Evolutionary conservation across 495 filamentous ascomycete genomes (phyloP).

Genomic region (Sporormia fimetaria): DNA sequence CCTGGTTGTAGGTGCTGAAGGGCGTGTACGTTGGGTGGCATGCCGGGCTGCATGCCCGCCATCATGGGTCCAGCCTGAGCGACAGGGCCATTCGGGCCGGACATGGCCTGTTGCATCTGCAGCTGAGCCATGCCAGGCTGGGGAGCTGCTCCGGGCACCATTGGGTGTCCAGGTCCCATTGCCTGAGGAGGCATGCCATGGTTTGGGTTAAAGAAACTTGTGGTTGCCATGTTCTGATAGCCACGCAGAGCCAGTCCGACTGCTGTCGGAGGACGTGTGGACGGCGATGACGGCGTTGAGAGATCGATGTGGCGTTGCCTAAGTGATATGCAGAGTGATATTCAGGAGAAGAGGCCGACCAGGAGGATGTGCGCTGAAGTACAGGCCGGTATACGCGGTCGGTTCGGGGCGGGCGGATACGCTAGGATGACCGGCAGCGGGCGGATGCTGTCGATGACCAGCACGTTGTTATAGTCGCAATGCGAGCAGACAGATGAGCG

Average conservation of each 20-base stretch:
- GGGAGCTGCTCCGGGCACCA: slow-evolving; percentile 63
- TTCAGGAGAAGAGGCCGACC: no score
- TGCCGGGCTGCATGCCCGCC: slow-evolving; percentile 69
- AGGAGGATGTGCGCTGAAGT: no score
- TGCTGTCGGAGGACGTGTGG: no score
- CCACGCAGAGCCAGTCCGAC: no score
- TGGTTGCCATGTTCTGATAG: slow-evolving; percentile 33
- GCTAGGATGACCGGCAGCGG: no score
- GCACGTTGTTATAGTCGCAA: no score
- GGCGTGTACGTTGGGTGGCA: slow-evolving; percentile 58
- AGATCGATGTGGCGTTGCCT: no score
- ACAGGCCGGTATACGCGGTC: no score
- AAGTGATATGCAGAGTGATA: no score
- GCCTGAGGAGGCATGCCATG: slow-evolving; percentile 43
- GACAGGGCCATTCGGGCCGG: slow-evolving; percentile 62
- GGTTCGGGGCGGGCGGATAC: no score
- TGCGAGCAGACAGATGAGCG: neutral
- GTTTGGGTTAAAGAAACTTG: slow-evolving; percentile 54
- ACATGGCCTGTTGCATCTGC: slow-evolving; percentile 76
- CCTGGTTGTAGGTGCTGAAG: slow-evolving; percentile 63
- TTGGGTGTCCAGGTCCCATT: slow-evolving; percentile 66
- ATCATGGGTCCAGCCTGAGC: slow-evolving; percentile 68
- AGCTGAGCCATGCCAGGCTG: slow-evolving; percentile 57
- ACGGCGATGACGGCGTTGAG: no score
- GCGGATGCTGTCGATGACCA: no score